Evolutionary conservation across 495 filamentous ascomycete species (phyloP).

Genomic region (Daldinia loculata): DNA sequence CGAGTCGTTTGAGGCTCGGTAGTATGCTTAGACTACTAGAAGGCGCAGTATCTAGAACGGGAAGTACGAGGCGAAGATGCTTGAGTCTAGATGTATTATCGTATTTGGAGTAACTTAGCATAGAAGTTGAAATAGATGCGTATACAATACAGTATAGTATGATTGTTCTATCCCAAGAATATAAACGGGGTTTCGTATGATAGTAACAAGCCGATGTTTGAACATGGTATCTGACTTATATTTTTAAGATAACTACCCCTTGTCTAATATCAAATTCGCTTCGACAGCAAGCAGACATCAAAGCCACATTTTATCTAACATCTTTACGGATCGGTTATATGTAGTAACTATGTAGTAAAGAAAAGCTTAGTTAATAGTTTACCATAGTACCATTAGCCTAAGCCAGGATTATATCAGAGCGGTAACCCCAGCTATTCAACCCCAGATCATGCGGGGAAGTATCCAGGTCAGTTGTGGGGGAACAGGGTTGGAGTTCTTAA

Average conservation of each 20-base stretch:
- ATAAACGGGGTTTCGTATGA: neutral
- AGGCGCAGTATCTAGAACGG: neutral
- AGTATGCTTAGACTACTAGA: neutral
- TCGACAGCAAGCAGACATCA: too few relatives aligned
- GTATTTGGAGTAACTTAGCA: neutral
- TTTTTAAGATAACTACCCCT: too few relatives aligned
- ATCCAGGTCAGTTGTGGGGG: slow-evolving; percentile 8
- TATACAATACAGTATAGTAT: neutral
- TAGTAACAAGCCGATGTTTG: neutral
- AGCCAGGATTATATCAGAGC: slow-evolving; percentile 6
- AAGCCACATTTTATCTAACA: neutral
- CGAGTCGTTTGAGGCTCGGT: neutral
- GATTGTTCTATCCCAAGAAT: neutral
- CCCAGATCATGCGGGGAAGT: slow-evolving; percentile 26
- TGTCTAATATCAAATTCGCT: too few relatives aligned
- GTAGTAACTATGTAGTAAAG: too few relatives aligned
- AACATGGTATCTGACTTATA: too few relatives aligned
- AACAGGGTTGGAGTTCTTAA: slow-evolving; percentile 1
- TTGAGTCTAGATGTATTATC: neutral
- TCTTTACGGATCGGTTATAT: neutral
- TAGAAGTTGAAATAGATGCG: neutral
- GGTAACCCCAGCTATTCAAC: slow-evolving; percentile 10
- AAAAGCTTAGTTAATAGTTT: neutral
- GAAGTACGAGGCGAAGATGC: neutral
- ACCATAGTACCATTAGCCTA: slow-evolving; percentile 1